phyloP scores from a whole-genome alignment of 176 grass and related monocot genomes.

The Lolium multiflorum region DNA sequence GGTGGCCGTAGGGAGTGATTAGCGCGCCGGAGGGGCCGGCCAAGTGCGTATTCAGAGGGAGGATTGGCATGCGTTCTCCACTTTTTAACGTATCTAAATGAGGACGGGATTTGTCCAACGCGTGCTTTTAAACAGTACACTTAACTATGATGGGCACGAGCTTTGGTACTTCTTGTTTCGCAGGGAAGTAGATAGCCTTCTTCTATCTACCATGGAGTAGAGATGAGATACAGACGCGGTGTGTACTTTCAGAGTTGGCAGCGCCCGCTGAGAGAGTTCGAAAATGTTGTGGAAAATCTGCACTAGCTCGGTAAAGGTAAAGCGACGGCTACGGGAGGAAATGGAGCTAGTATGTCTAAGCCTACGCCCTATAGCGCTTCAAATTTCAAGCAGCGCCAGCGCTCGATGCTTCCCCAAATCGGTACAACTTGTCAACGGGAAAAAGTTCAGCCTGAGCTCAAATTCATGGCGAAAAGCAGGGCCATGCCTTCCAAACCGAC shows the following conservation, averaged over 20 bases:
- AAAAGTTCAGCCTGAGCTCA: too few relatives aligned
- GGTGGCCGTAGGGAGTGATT: neutral
- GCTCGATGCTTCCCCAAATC: neutral
- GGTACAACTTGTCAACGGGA: too few relatives aligned
- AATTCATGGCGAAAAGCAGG: neutral
- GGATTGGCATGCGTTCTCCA: neutral
- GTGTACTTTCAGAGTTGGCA: neutral
- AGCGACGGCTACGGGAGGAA: neutral
- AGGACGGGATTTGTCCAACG: slow-evolving; percentile 7
- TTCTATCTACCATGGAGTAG: slow-evolving; percentile 24
- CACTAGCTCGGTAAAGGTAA: neutral
- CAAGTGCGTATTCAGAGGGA: neutral
- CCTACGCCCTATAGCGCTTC: neutral
- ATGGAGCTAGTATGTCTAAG: neutral
- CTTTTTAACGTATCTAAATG: neutral
- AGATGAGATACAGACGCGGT: neutral
- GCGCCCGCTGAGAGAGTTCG: slow-evolving; percentile 38
- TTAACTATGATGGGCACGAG: slow-evolving; percentile 21
- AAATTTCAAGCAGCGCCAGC: neutral
- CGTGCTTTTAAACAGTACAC: slow-evolving; percentile 47
- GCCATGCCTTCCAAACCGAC: neutral
- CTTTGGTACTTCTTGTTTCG: neutral
- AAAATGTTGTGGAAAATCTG: slow-evolving; percentile 27
- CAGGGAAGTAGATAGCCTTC: neutral
- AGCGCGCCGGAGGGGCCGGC: neutral